These are phyloP conservation scores for Penstemon davidsonii DNA, from an alignment of 257 asterid genomes.

Conservation along the genomic window DNA sequence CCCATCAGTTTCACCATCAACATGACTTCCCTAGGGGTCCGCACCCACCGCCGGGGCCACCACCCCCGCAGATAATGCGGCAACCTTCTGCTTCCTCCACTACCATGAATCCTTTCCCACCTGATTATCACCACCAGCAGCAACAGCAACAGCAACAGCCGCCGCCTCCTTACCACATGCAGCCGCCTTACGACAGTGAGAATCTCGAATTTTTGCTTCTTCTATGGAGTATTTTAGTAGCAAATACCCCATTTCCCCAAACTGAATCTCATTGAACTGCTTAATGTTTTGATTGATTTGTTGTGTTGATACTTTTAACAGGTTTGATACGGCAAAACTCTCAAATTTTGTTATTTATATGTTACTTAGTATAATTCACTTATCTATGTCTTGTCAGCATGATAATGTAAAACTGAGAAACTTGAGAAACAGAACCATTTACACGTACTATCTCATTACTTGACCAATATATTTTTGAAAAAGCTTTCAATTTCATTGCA, in stretches of 20 bases:
- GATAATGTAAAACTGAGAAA: neutral
- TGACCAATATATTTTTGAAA: constrained; percentile 16
- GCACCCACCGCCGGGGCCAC: constrained; percentile 70
- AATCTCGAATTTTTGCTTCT: neutral
- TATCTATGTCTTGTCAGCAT: too few relatives aligned
- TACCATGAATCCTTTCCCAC: constrained; percentile 54
- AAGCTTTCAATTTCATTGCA: neutral
- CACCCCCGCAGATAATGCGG: constrained; percentile 77
- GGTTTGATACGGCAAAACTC: too few relatives aligned
- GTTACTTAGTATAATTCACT: too few relatives aligned
- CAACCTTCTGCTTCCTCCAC: constrained; percentile 89
- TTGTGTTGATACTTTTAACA: too few relatives aligned
- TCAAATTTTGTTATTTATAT: too few relatives aligned
- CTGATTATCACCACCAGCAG: constrained; percentile 52
- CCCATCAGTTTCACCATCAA: constrained; percentile 53
- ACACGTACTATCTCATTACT: neutral
- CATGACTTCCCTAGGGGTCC: constrained; percentile 83
- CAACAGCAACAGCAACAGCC: constrained; percentile 21
- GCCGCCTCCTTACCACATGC: constrained; percentile 55
- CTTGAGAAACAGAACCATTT: constrained; percentile 3
- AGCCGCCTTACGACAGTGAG: constrained; percentile 68
- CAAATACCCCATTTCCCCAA: too few relatives aligned
- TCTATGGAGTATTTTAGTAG: too few relatives aligned
- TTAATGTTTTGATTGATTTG: too few relatives aligned
- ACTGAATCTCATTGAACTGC: too few relatives aligned